Conservation (phyloP, 495 filamentous ascomycete genomes). For the Penicillium bialowiezense region DNA sequence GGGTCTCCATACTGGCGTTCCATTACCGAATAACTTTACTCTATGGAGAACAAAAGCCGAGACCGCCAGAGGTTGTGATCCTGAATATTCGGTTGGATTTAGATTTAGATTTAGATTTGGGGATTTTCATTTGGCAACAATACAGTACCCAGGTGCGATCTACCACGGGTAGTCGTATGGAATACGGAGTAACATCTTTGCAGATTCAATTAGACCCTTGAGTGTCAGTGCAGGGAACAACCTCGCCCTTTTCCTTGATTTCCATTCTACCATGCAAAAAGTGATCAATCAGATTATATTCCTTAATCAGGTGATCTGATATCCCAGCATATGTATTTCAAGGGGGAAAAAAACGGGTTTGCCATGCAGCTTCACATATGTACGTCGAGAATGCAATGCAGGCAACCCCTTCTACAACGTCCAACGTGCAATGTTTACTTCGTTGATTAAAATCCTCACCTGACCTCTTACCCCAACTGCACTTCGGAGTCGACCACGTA, state of each 20-base stretch:
- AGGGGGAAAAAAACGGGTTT: neutral
- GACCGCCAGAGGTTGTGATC: conserved; percentile 7
- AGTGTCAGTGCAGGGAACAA: no score
- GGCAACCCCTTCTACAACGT: neutral
- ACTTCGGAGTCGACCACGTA: conserved; percentile 28
- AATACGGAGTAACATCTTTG: no score
- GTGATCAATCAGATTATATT: neutral
- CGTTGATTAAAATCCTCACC: neutral
- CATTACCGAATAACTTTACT: conserved; percentile 1
- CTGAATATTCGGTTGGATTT: conserved; percentile 10
- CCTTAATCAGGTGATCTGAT: neutral
- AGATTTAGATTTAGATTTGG: neutral
- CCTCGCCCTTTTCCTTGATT: neutral
- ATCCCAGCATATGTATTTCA: neutral
- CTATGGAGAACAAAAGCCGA: conserved; percentile 19
- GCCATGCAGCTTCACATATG: neutral
- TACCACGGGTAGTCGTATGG: no score
- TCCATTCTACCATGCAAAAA: neutral
- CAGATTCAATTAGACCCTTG: no score
- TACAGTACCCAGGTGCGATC: no score
- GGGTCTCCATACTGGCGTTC: neutral
- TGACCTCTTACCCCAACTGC: conserved; percentile 18
- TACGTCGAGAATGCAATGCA: neutral
- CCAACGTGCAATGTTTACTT: neutral
- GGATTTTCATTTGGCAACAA: no score